phyloP scores from a whole-genome alignment of 2,329 filamentous ascomycete genomes.

The Botrytis sinoallii region DNA sequence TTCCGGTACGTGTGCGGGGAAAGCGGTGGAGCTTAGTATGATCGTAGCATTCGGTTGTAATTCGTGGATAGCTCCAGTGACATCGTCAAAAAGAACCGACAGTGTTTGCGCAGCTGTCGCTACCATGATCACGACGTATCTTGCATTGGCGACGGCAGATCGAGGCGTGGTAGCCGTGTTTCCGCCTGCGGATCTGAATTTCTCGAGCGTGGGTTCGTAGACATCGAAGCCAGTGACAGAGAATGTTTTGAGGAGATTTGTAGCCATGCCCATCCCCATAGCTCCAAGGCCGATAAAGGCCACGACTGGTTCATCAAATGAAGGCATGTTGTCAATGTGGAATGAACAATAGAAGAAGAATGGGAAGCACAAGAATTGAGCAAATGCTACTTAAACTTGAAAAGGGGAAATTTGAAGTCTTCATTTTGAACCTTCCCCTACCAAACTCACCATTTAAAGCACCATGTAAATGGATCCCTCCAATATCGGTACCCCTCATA shows the following conservation, averaged over 20 bases:
- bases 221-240: conserved; percentile 69
- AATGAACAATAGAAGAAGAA: neutral
- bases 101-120: conserved; percentile 69
- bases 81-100: conserved; percentile 59
- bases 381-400: neutral
- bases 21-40: conserved; percentile 68
- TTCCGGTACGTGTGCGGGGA: conserved; percentile 61
- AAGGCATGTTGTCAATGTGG: conserved; percentile 2
- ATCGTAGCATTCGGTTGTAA: conserved; percentile 55
- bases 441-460: neutral
- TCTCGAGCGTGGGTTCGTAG: conserved; percentile 62
- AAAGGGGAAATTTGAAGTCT: neutral
- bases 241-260: conserved; percentile 65
- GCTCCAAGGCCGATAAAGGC: conserved; percentile 61
- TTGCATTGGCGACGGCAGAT: conserved; percentile 57
- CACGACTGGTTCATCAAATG: conserved; percentile 1
- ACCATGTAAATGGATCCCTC: neutral
- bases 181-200: conserved; percentile 62
- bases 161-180: conserved; percentile 55
- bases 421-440: neutral
- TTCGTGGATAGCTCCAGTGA: conserved; percentile 48
- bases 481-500: neutral
- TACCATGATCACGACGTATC: conserved; percentile 71
- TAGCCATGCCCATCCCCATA: conserved; percentile 82
- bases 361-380: neutral